Base-by-base conservation (phyloP, 768 basidiomycete species). In the Candolleomyces eurysporus region DNA sequence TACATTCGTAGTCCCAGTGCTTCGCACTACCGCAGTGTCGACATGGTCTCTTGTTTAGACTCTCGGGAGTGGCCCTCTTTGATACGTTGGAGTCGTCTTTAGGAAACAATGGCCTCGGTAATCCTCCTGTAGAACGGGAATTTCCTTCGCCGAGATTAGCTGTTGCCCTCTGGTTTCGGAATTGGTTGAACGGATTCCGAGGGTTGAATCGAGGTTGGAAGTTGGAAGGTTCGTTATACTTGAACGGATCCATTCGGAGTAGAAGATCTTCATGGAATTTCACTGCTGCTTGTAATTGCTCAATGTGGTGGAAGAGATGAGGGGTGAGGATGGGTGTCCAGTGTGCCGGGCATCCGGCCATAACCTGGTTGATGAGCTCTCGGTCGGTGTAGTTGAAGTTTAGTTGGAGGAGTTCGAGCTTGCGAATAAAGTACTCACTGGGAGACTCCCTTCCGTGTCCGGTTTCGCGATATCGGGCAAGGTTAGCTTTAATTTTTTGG, bases 1-100 rank as follows among this genome's bases (percentile, higher is more conserved):
- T 70, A 59, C 76, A 36, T 6, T 36, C 36, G 36, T 36, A 36
- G 36, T 36, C 36, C 36, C 36, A 36, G 36, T 36, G 36, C 75
- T 11, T 76, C 72, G 1, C 60, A 46, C 52, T 77, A 71, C 76
- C 71, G 60, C 75, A 73, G 56, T 76, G 72, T 9, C 71, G 42
- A 50, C 75, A 76, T 0, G 75, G 74, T 26, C 75, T 42, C 5
- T 67, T 69, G 10, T 69, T 68, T 55, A 69, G 67, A 5, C 61
- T 48, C 19, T 62, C 64, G 5, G 68, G 68, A 10, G 65, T 68
- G 0, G 49, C 66, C 30, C 52, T 59, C 6, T 31, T 31, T 0
- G 67, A 65, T 0, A 68, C 49, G 22, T 60, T 65, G 0, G 45
- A 7, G 31, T 73, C 46, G 21, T 73, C 72, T 49, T 69, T 66